These are phyloP conservation scores for Sordaria brevicollis DNA, from an alignment of 495 filamentous ascomycete species.

Conservation along the genomic window DNA sequence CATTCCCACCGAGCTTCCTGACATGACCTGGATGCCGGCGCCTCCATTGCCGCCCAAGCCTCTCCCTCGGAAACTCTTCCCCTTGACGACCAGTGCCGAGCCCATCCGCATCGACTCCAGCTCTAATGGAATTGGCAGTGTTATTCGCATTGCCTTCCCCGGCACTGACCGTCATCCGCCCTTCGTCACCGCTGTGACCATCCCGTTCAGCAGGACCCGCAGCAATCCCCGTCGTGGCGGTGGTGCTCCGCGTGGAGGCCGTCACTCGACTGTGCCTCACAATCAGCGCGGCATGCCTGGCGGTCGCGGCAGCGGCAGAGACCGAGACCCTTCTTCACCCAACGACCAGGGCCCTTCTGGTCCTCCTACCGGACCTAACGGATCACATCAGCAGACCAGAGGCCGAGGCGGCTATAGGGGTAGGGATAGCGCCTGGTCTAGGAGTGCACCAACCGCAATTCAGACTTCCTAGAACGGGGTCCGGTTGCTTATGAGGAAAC, in stretches of 20 bases:
- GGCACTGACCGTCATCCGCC: constrained; percentile 18
- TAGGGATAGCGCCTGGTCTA: constrained; percentile 20
- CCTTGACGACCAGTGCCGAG: constrained; percentile 29
- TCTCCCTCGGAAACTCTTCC: constrained; percentile 23
- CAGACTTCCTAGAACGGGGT: constrained; percentile 12
- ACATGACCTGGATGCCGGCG: constrained; percentile 37
- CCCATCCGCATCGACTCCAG: constrained; percentile 28
- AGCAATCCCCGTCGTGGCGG: constrained; percentile 39
- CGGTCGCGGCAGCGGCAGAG: constrained; percentile 3
- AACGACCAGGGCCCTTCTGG: constrained; percentile 12
- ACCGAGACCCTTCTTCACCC: constrained; percentile 11
- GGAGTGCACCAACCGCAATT: constrained; percentile 12
- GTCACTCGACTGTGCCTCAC: constrained; percentile 18
- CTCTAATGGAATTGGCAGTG: constrained; percentile 26
- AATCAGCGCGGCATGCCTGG: neutral
- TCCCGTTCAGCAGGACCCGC: constrained; percentile 28
- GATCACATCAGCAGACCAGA: constrained; percentile 2
- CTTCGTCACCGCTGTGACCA: constrained; percentile 22
- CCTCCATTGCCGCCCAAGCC: constrained; percentile 24
- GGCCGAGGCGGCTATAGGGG: constrained; percentile 19
- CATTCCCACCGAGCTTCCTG: constrained; percentile 51
- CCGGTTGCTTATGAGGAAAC: neutral
- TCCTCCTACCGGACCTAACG: constrained; percentile 1
- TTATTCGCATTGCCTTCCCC: constrained; percentile 34
- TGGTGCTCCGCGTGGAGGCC: constrained; percentile 17